These are phyloP conservation scores for Zoysia matrella DNA, from an alignment of 202 grass and related monocot genomes.

Conservation along the genomic window DNA sequence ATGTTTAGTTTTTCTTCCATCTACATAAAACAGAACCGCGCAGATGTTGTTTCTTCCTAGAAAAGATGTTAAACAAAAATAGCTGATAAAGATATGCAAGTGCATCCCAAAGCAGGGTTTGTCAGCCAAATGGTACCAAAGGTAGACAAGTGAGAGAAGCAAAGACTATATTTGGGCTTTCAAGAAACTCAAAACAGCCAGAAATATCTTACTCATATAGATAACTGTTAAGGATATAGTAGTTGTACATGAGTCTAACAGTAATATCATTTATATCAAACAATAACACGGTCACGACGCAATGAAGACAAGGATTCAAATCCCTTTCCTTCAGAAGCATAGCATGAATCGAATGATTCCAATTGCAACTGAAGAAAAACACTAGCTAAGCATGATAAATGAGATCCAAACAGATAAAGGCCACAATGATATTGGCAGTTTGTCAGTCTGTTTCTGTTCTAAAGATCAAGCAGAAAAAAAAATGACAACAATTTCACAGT, in stretches of 20 bases:
- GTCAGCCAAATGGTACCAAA: neutral
- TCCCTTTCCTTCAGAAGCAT: neutral
- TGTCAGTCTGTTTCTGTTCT: neutral
- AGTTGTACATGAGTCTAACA: too few relatives aligned
- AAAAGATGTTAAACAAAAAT: constrained; percentile 5
- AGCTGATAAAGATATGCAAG: constrained; percentile 1
- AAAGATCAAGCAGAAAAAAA: neutral
- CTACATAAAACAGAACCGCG: constrained; percentile 20
- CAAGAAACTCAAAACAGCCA: too few relatives aligned
- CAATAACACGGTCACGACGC: neutral
- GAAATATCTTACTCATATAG: too few relatives aligned
- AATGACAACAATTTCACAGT: neutral
- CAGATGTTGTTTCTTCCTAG: neutral
- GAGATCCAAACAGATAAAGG: neutral
- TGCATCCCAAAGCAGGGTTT: neutral
- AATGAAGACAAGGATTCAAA: neutral
- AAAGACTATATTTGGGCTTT: neutral
- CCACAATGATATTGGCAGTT: neutral
- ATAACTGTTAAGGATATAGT: too few relatives aligned
- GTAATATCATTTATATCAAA: neutral
- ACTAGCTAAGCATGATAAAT: neutral
- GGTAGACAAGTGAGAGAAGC: constrained; percentile 10
- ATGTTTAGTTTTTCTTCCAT: neutral
- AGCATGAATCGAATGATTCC: neutral
- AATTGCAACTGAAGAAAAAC: constrained; percentile 1